Base-by-base conservation (phyloP, 805 yeast genomes). In the Kuraishia hungarica region DNA sequence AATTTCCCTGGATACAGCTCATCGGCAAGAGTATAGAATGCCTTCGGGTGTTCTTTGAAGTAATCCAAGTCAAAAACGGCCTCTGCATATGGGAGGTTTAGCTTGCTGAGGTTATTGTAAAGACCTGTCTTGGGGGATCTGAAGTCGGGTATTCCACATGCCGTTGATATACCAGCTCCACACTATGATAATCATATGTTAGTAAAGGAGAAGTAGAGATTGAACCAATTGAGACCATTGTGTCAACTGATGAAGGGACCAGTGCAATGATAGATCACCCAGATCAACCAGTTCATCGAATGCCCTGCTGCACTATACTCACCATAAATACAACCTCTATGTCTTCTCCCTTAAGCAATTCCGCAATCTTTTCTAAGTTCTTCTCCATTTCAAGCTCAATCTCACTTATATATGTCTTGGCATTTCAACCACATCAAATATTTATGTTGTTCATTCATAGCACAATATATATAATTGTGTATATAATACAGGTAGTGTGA, bases 81-180 rank as follows among this genome's bases (percentile, higher is more conserved):
- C 66, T 93, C 99, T 0, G 97, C 94, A 66, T 82, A 91, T 5
- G 98, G 98, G 52, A 93, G 72, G 39, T 88, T 77, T 46, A 92
- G 74, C 59, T 82, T 77, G 21, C 86, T 76, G 53, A 93, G 73
- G 66, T 93, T 93, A 59, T 91, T 81, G 64, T 93, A 93, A 6
- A 93, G 77, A 0, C 96, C 96, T 1, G 98, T 93, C 49, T 82
- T 80, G 0, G 97, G 97, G 20, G 96, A 84, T 61, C 98, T 76
- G 67, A 93, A 93, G 67, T 93, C 99, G 0, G 98, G 99, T 51
- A 92, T 93, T 0, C 98, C 99, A 51, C 96, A 91, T 2, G 88
- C 76, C 0, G 98, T 93, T 2, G 97, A 89, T 47, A 91, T 84
- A 1, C 99, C 99, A 0, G 99, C 99, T 1, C 99, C 99, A 8